Base-by-base conservation (phyloP, 768 basidiomycete species). In the Suillus placidus region DNA sequence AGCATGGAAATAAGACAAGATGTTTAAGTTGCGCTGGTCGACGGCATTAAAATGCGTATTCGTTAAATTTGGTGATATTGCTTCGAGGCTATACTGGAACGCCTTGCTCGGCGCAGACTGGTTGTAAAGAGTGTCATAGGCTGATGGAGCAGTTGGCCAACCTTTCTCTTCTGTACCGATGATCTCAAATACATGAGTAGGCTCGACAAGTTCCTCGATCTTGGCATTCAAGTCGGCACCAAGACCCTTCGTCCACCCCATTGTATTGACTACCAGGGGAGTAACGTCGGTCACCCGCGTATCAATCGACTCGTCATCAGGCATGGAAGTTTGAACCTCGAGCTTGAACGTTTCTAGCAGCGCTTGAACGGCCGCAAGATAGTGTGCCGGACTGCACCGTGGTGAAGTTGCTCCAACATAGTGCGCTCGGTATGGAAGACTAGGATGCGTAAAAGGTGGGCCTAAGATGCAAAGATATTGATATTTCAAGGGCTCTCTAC, bases 201-300 rank as follows among this genome's bases (percentile, higher is more conserved):
- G 86, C 30, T 84, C 80, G 6, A 87, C 78, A 40, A 88, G 78
- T 12, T 84, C 84, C 69, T 95, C 89, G 57, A 99, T 89, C 67
- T 85, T 85, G 16, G 73, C 74, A 2, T 87, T 85, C 13, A 99
- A 78, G 70, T 97, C 93, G 18, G 87, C 89, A 4, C 97, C 97
- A 3, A 97, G 86, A 8, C 97, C 97, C 74, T 96, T 98, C 6
- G 86, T 86, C 97, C 97, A 99, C 2, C 97, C 97, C 88, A 97
- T 96, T 0, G 93, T 98, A 74, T 99, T 99, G 61, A 99, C 85
- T 18, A 98, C 87, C 20, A 98, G 85, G 0, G 97, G 97, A 6
- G 95, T 86, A 34, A 78, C 66, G 58, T 90, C 87, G 7, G 73
- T 70, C 30, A 90, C 83, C 49, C 85, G 81, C 37, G 68, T 67